Percentiles rank a stretch among this genome's conserved stretches.
Conservation (phyloP, 1,139 yeast species). For the Lodderomyces metapsilosis region DNA sequence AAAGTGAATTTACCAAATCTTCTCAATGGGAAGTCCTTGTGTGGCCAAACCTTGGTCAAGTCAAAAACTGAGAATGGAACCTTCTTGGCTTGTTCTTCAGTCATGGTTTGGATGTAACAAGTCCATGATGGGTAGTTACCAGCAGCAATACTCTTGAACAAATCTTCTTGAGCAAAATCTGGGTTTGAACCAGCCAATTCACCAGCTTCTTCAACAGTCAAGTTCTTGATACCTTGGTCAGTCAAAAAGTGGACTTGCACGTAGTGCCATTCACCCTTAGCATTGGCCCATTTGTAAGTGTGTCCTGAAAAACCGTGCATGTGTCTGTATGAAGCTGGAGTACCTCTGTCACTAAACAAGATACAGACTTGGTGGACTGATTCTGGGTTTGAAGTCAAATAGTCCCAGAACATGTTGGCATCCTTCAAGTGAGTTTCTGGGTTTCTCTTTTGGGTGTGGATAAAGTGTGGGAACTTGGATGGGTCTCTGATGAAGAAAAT, state of each 20-base stretch:
- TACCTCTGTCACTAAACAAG: slow-evolving; percentile 67
- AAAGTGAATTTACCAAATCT: slow-evolving; percentile 68
- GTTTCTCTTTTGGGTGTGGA: slow-evolving; percentile 80
- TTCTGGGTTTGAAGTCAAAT: slow-evolving; percentile 60
- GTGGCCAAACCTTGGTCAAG: slow-evolving; percentile 80
- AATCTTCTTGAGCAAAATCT: slow-evolving; percentile 62
- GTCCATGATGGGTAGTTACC: slow-evolving; percentile 67
- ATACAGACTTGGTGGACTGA: slow-evolving; percentile 63
- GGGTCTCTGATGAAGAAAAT: slow-evolving; percentile 86
- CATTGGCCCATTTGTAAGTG: slow-evolving; percentile 66
- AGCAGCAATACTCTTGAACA: slow-evolving; percentile 58
- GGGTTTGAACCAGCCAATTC: slow-evolving; percentile 60
- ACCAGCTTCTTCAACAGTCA: slow-evolving; percentile 59
- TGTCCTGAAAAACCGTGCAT: slow-evolving; percentile 77
- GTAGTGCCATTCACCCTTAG: slow-evolving; percentile 63
- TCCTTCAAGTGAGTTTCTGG: slow-evolving; percentile 84
- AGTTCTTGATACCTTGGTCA: slow-evolving; percentile 59
- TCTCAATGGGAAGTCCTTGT: slow-evolving; percentile 71
- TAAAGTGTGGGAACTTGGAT: slow-evolving; percentile 82
- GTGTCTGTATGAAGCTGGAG: slow-evolving; percentile 61
- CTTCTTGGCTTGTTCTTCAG: slow-evolving; percentile 59
- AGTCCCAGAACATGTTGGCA: slow-evolving; percentile 73
- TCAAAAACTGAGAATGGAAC: slow-evolving; percentile 67
- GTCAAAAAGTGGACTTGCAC: slow-evolving; percentile 63
- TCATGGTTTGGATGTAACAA: slow-evolving; percentile 65